Evolutionary conservation across 2,329 filamentous ascomycete species (phyloP).

Genomic region (Rhynchosporium secalis): DNA sequence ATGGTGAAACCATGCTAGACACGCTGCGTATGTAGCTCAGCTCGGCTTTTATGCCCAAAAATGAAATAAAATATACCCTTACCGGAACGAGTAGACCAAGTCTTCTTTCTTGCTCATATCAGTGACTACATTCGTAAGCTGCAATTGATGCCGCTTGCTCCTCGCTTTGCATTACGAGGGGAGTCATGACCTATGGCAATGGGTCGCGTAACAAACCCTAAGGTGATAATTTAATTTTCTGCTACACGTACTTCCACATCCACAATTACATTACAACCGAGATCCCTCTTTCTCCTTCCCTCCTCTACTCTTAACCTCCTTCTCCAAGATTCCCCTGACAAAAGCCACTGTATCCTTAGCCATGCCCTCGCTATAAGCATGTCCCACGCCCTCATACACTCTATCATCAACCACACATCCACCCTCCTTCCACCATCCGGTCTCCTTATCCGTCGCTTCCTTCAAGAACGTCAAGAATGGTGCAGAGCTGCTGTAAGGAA

Average conservation of each 20-base stretch:
- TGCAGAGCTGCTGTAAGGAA: constrained; percentile 63
- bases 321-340: constrained; percentile 46
- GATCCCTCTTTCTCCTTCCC: background rate
- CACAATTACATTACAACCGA: background rate
- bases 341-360: constrained; percentile 64
- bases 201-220: too few species aligned
- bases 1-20: background rate
- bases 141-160: too few species aligned
- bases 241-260: background rate
- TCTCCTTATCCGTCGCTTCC: constrained; percentile 44
- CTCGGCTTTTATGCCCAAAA: background rate
- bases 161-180: too few species aligned
- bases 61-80: constrained; percentile 1
- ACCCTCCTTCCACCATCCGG: constrained; percentile 54
- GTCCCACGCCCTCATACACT: constrained; percentile 67
- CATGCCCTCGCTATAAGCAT: constrained; percentile 70
- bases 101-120: background rate
- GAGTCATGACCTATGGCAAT: too few species aligned
- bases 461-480: constrained; percentile 64
- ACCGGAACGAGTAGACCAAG: background rate
- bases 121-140: background rate
- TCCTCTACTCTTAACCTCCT: background rate
- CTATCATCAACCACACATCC: constrained; percentile 61
- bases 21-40: background rate
- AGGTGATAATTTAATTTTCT: background rate